These are phyloP conservation scores for Ustilago hordei DNA, from an alignment of 1,284 basidiomycete genomes.

Conservation along the genomic window DNA sequence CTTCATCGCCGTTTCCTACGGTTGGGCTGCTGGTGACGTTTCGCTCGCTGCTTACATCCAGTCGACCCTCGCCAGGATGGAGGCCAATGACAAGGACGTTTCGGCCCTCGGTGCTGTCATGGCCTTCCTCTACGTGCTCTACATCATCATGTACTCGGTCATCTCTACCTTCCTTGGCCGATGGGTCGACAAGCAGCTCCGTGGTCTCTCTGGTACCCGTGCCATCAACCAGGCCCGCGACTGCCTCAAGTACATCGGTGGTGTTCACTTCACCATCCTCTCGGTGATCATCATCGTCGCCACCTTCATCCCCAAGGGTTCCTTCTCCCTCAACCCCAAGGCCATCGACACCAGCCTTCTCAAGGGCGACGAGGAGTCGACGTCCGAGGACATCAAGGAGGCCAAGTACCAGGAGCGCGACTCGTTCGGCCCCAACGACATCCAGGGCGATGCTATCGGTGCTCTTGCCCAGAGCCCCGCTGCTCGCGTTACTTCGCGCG, in stretches of 20 bases:
- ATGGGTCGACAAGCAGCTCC: constrained; percentile 66
- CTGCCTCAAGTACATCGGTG: constrained; percentile 64
- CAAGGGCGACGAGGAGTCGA: constrained; percentile 53
- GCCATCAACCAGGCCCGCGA: constrained; percentile 53
- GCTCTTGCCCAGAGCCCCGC: constrained; percentile 50
- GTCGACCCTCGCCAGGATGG: constrained; percentile 66
- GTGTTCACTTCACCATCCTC: constrained; percentile 69
- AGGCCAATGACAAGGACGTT: constrained; percentile 67
- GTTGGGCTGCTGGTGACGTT: constrained; percentile 71
- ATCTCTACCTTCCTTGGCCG: constrained; percentile 69
- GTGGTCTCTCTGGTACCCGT: constrained; percentile 31
- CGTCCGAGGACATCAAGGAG: constrained; percentile 42
- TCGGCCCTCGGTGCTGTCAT: constrained; percentile 70
- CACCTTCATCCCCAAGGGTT: constrained; percentile 69
- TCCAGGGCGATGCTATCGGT: constrained; percentile 42
- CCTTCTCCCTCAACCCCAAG: constrained; percentile 69
- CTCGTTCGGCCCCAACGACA: constrained; percentile 46
- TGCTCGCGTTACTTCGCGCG: constrained; percentile 33
- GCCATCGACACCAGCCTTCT: constrained; percentile 55
- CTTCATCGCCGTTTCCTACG: constrained; percentile 69
- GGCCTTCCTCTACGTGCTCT: constrained; percentile 66
- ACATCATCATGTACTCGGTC: constrained; percentile 67
- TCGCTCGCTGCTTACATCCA: constrained; percentile 71
- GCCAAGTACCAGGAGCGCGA: constrained; percentile 47
- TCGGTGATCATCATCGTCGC: constrained; percentile 68